Percentiles rank a stretch among this genome's conserved stretches.
Evolutionary conservation across 129 eudicot species (phyloP).

Genomic region (Chrysanthemum seticuspe): DNA sequence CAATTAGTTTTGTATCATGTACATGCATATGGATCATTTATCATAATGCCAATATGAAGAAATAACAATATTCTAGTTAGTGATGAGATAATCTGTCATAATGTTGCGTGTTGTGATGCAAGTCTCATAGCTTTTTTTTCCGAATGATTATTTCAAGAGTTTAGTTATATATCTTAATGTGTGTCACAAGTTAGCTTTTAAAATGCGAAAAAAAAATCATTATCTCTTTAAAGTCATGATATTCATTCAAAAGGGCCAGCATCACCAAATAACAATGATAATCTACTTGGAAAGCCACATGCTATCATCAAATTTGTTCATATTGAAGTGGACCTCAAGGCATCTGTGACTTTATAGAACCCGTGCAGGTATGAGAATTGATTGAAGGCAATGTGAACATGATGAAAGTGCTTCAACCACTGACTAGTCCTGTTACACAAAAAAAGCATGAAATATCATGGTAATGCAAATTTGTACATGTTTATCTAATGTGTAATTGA

Average conservation of each 20-base stretch:
- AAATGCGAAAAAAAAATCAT: slow-evolving; percentile 15
- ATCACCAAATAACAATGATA: slow-evolving; percentile 29
- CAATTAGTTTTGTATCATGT: not conserved
- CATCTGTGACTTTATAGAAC: slow-evolving; percentile 30
- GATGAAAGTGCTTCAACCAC: slow-evolving; percentile 24
- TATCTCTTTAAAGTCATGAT: slow-evolving; percentile 14
- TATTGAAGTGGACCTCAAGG: slow-evolving; percentile 38
- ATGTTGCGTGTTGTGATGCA: not conserved
- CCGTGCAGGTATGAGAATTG: slow-evolving; percentile 22
- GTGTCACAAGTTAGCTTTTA: slow-evolving; percentile 15
- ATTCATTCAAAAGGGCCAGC: slow-evolving; percentile 3
- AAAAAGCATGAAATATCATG: slow-evolving; percentile 1
- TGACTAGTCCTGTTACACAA: slow-evolving; percentile 14
- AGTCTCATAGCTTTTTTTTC: not conserved
- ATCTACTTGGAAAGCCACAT: slow-evolving; percentile 27
- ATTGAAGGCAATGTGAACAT: slow-evolving; percentile 24
- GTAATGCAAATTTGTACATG: slow-evolving; percentile 13
- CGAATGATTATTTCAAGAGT: not conserved
- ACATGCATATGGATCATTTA: not conserved
- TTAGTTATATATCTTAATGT: slow-evolving; percentile 1
- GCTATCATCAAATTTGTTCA: slow-evolving; percentile 38
- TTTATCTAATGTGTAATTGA: slow-evolving; percentile 21
- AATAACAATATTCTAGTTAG: not conserved
- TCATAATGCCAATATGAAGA: not conserved
- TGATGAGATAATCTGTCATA: not conserved